Percentiles rank a stretch among this genome's conserved stretches.
Evolutionary conservation across 495 filamentous ascomycete species (phyloP).

Genomic region (Diplogelasinospora grovesii): DNA sequence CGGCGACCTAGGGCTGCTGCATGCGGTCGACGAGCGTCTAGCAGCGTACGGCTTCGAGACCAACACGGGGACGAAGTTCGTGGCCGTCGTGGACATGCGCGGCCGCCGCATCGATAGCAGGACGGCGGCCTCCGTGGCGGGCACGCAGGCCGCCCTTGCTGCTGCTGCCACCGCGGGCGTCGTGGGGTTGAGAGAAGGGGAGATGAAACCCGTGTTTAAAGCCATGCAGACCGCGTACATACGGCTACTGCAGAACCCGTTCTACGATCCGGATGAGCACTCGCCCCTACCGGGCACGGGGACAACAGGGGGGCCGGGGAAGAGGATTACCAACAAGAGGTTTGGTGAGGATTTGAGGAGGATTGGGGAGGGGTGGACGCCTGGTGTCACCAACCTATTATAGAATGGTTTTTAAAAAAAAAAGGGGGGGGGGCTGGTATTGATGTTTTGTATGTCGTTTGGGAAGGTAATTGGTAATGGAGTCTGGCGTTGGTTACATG

Average conservation of each 20-base stretch:
- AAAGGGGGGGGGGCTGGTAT: too few species aligned
- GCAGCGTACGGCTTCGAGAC: conserved; percentile 93
- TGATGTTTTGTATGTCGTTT: too few species aligned
- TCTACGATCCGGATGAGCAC: conserved; percentile 86
- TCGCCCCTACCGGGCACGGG: conserved; percentile 45
- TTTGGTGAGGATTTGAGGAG: conserved; percentile 78
- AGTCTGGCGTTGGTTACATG: too few species aligned
- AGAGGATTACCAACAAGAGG: conserved; percentile 68
- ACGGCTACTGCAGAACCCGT: conserved; percentile 83
- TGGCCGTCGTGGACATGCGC: conserved; percentile 81
- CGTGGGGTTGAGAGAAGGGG: conserved; percentile 65
- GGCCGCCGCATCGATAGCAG: conserved; percentile 41
- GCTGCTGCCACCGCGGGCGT: conserved; percentile 42
- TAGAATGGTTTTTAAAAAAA: not conserved
- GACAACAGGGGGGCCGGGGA: too few species aligned
- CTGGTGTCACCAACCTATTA: conserved; percentile 43
- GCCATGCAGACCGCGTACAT: conserved; percentile 91
- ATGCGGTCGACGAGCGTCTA: conserved; percentile 85
- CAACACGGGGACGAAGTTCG: conserved; percentile 88
- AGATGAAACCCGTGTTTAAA: conserved; percentile 79
- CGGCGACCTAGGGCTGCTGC: conserved; percentile 85
- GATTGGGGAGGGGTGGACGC: conserved; percentile 69
- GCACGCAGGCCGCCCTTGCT: conserved; percentile 4
- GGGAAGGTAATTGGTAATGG: not conserved
- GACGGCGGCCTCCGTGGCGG: conserved; percentile 18